Evolutionary conservation across 1,139 yeast species (phyloP).

Genomic region (Protomyces inouyei): DNA sequence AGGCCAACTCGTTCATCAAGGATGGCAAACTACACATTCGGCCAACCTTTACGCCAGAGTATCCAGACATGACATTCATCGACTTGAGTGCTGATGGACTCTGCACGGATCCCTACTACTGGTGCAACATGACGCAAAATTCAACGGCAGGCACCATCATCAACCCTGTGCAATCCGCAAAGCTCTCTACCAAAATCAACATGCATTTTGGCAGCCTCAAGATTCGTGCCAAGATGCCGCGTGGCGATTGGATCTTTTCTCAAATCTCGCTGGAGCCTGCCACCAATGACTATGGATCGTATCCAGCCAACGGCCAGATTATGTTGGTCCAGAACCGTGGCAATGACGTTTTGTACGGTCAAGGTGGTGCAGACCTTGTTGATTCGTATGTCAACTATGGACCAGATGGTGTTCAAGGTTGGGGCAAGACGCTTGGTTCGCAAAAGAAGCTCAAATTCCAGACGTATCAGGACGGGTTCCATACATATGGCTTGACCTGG

Average conservation of each 20-base stretch:
- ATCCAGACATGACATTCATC: constrained; percentile 30
- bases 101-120: constrained; percentile 26
- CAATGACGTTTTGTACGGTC: constrained; percentile 25
- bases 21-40: constrained; percentile 30
- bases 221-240: constrained; percentile 30
- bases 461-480: constrained; percentile 27
- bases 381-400: constrained; percentile 32
- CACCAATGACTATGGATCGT: constrained; percentile 29
- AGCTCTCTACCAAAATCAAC: constrained; percentile 28
- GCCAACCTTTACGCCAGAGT: constrained; percentile 31
- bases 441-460: constrained; percentile 16
- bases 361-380: constrained; percentile 30
- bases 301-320: constrained; percentile 33
- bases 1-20: constrained; percentile 29
- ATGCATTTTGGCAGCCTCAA: constrained; percentile 31
- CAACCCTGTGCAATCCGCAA: constrained; percentile 32
- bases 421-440: constrained; percentile 15
- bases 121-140: constrained; percentile 30
- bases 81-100: constrained; percentile 30
- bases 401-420: constrained; percentile 23
- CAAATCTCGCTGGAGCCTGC: constrained; percentile 32
- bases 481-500: constrained; percentile 32
- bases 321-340: constrained; percentile 32
- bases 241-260: constrained; percentile 33
- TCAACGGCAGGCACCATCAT: constrained; percentile 26